Evolutionary conservation across 2,329 filamentous ascomycete genomes (phyloP).

Genomic region (Arthrobotrys megalospora): DNA sequence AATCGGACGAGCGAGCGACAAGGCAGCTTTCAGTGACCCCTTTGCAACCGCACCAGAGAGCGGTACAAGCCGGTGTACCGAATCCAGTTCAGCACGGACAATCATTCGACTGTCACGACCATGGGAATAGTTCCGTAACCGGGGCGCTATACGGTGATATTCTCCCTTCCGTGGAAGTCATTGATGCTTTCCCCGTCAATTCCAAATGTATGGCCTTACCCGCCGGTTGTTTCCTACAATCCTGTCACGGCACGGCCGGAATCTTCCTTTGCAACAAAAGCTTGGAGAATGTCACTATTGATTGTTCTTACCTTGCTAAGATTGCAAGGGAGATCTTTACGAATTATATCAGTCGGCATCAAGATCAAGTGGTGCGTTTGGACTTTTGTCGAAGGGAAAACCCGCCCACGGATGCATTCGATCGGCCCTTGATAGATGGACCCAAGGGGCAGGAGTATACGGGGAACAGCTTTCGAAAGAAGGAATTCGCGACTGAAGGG

Average conservation of each 20-base stretch:
- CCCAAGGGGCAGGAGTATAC: conserved; percentile 43
- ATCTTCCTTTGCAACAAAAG: conserved; percentile 46
- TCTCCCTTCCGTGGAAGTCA: conserved; percentile 25
- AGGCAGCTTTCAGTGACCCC: background rate
- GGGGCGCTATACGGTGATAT: conserved; percentile 40
- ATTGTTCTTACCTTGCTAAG: conserved; percentile 35
- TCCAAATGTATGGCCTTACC: conserved; percentile 36
- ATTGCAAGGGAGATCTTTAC: conserved; percentile 39
- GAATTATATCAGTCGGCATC: conserved; percentile 43
- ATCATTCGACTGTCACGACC: conserved; percentile 53
- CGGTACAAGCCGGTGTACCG: conserved; percentile 15
- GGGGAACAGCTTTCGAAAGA: conserved; percentile 52
- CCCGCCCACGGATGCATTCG: background rate
- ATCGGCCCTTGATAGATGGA: conserved; percentile 13
- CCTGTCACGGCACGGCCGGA: conserved; percentile 41
- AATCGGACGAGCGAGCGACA: background rate
- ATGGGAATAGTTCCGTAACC: conserved; percentile 17
- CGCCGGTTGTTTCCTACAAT: conserved; percentile 40
- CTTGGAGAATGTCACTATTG: conserved; percentile 18
- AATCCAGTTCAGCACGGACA: conserved; percentile 49
- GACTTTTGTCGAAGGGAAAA: conserved; percentile 38
- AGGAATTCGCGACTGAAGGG: conserved; percentile 38
- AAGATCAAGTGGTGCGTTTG: conserved; percentile 30
- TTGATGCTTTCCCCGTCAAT: conserved; percentile 23
- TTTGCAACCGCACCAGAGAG: conserved; percentile 9